Evolutionary conservation across 2,329 filamentous ascomycete species (phyloP).

Genomic region (Colletotrichum sp.): DNA sequence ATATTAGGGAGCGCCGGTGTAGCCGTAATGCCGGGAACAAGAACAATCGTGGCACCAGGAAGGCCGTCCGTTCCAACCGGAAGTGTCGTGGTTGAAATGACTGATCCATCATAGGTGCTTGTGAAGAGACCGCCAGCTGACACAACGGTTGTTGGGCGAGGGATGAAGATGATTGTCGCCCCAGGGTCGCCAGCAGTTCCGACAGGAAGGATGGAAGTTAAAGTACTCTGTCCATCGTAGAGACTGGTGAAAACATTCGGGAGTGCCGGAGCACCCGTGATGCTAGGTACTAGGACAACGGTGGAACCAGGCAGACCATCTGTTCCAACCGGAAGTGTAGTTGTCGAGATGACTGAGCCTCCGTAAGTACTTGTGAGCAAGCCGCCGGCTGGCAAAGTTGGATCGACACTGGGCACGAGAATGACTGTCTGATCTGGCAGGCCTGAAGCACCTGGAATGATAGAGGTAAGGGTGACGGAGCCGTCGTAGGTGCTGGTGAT

Average conservation of each 20-base stretch:
- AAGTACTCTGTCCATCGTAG: neutral
- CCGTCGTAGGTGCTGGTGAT: neutral
- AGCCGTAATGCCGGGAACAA: neutral
- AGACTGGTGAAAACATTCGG: neutral
- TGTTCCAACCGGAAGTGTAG: neutral
- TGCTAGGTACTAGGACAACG: neutral
- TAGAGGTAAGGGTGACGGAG: neutral
- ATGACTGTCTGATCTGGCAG: neutral
- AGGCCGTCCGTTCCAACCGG: neutral
- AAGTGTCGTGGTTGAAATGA: neutral
- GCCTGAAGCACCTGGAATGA: neutral
- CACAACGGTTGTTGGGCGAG: neutral
- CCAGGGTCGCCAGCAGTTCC: neutral
- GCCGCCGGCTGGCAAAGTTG: neutral
- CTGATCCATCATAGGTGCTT: neutral
- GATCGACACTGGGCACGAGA: neutral
- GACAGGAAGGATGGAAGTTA: neutral
- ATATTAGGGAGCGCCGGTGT: neutral
- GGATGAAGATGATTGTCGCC: neutral
- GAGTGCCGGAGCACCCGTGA: neutral
- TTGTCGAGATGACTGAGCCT: neutral
- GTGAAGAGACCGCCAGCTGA: neutral
- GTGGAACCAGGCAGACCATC: neutral
- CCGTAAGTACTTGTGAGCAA: slow-evolving; percentile 1
- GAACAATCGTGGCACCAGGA: neutral